Percentiles rank a stretch among this genome's conserved stretches.
These are phyloP conservation scores for Polyporus tsugae DNA, from an alignment of 1,284 basidiomycete genomes.

Conservation along the genomic window DNA sequence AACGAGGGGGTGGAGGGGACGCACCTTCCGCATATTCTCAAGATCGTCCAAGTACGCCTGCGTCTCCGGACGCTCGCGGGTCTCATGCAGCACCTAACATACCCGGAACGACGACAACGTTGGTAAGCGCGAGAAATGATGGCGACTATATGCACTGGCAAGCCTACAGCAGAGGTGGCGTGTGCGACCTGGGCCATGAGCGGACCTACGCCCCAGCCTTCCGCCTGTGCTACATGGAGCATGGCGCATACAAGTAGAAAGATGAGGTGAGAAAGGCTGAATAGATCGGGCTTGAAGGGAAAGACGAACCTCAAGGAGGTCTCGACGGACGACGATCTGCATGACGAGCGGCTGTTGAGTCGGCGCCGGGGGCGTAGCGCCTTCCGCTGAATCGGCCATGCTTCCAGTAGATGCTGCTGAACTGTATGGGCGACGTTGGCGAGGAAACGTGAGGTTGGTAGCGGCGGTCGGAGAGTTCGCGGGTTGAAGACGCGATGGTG, in stretches of 20 bases:
- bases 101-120: not conserved
- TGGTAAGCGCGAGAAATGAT: not conserved
- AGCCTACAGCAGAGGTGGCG: conserved; percentile 54
- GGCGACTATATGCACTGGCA: not conserved
- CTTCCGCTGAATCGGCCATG: not conserved
- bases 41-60: conserved; percentile 50
- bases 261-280: not conserved
- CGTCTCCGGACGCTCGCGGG: conserved; percentile 49
- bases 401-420: not conserved
- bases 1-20: not conserved
- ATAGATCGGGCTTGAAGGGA: not conserved
- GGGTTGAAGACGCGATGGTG: not conserved
- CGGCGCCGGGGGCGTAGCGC: not conserved
- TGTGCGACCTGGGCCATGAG: conserved; percentile 65
- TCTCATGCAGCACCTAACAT: conserved; percentile 50
- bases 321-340: conserved; percentile 55
- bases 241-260: not conserved
- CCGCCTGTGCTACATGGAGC: conserved; percentile 40
- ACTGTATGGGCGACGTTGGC: not conserved
- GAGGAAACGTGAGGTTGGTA: not conserved
- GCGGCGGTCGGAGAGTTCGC: not conserved
- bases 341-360: conserved; percentile 45
- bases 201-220: conserved; percentile 61
- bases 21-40: conserved; percentile 50
- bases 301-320: conserved; percentile 50